These are phyloP conservation scores for Vaccinium macrocarpon DNA, from an alignment of 148 eudicot genomes.

Conservation along the genomic window DNA sequence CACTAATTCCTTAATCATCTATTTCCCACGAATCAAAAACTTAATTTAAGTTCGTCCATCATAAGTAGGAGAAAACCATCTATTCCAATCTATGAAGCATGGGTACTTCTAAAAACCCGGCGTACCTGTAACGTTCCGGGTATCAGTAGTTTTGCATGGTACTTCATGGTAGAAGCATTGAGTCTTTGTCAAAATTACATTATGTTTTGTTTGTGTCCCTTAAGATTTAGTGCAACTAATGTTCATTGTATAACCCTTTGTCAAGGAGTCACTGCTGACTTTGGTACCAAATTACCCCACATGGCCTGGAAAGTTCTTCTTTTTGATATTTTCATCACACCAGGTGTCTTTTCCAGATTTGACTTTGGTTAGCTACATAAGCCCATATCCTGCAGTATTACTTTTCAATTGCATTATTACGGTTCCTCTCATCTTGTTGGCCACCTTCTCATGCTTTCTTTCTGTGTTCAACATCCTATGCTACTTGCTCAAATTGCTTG, in stretches of 20 bases:
- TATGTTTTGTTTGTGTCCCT: background rate
- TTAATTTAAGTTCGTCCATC: too few species aligned
- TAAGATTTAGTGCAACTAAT: background rate
- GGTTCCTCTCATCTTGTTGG: background rate
- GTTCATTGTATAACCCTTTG: background rate
- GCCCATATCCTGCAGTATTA: background rate
- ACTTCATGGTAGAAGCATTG: background rate
- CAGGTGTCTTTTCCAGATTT: background rate
- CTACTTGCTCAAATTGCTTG: background rate
- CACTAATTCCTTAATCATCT: too few species aligned
- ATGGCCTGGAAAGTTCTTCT: background rate
- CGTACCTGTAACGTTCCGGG: background rate
- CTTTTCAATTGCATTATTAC: background rate
- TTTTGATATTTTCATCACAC: background rate
- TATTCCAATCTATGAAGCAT: too few species aligned
- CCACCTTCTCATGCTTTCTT: background rate
- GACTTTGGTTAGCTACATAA: background rate
- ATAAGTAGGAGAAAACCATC: too few species aligned
- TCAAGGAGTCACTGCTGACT: background rate
- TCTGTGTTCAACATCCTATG: background rate
- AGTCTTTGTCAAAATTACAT: background rate
- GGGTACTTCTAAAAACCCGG: too few species aligned
- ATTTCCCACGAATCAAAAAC: too few species aligned
- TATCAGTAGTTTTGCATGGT: background rate
- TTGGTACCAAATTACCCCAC: background rate